These are phyloP conservation scores for Agaricus subrufescens DNA, from an alignment of 768 basidiomycete species.

Conservation along the genomic window DNA sequence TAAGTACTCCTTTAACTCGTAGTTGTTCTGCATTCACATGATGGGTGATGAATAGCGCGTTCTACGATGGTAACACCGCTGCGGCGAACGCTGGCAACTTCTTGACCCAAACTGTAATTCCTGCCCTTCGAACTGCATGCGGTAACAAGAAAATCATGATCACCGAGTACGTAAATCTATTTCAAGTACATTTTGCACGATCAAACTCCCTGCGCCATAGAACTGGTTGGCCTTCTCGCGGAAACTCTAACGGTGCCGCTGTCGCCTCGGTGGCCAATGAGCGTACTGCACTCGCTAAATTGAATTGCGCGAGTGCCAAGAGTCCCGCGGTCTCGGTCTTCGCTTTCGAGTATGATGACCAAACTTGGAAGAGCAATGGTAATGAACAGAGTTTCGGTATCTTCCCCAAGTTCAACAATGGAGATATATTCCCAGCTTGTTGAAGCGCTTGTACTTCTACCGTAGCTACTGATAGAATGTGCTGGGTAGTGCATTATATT, in stretches of 20 bases:
- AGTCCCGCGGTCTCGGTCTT: constrained; percentile 28
- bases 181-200: not conserved
- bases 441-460: not conserved
- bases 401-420: constrained; percentile 24
- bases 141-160: constrained; percentile 30
- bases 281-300: constrained; percentile 24
- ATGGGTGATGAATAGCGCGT: constrained; percentile 20
- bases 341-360: constrained; percentile 35
- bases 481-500: too few relatives aligned
- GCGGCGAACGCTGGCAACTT: constrained; percentile 32
- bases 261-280: constrained; percentile 27
- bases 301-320: constrained; percentile 29
- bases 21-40: not conserved
- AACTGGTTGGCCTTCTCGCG: constrained; percentile 38
- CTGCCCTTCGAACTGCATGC: constrained; percentile 29
- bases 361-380: constrained; percentile 30
- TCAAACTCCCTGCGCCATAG: constrained; percentile 10
- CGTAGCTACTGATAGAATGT: too few relatives aligned
- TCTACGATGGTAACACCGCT: constrained; percentile 26
- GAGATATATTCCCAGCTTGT: constrained; percentile 20
- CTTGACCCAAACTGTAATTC: constrained; percentile 33
- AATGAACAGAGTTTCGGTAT: constrained; percentile 37
- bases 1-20: constrained; percentile 11
- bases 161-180: constrained; percentile 24
- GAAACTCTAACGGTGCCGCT: constrained; percentile 22